Conservation (phyloP, 176 grass and related monocot genomes). For the Aegilops umbellulata region DNA sequence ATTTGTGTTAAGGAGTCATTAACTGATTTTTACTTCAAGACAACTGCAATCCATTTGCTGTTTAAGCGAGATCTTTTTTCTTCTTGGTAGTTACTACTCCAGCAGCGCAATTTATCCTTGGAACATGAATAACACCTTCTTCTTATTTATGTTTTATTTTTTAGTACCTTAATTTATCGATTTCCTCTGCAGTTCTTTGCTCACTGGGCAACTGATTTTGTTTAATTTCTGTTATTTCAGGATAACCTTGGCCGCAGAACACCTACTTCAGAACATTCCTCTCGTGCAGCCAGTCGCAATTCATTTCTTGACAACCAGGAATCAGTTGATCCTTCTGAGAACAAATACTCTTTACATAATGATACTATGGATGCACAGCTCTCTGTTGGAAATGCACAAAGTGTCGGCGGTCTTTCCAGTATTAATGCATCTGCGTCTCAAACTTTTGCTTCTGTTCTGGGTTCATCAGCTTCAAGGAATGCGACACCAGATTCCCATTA, state of each 20-base stretch:
- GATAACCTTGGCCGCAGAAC: constrained; percentile 58
- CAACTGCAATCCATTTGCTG: not conserved
- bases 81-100: not conserved
- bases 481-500: constrained; percentile 70
- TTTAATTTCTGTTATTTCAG: constrained; percentile 53
- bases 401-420: constrained; percentile 34
- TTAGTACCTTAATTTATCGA: not conserved
- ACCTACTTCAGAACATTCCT: constrained; percentile 57
- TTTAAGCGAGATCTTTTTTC: not conserved
- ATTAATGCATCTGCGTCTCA: constrained; percentile 53
- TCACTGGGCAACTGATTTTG: not conserved
- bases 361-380: constrained; percentile 44
- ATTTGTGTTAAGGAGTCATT: not conserved
- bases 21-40: not conserved
- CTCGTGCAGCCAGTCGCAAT: constrained; percentile 67
- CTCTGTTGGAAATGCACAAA: constrained; percentile 28
- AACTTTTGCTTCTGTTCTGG: constrained; percentile 61
- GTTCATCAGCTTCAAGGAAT: constrained; percentile 70
- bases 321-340: constrained; percentile 44
- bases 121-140: not conserved
- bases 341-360: constrained; percentile 46
- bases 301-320: constrained; percentile 69
- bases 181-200: not conserved
- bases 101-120: constrained; percentile 5
- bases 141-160: not conserved